phyloP scores from a whole-genome alignment of 2,329 filamentous ascomycete genomes.

The Ceratocystis eucalypticola region DNA sequence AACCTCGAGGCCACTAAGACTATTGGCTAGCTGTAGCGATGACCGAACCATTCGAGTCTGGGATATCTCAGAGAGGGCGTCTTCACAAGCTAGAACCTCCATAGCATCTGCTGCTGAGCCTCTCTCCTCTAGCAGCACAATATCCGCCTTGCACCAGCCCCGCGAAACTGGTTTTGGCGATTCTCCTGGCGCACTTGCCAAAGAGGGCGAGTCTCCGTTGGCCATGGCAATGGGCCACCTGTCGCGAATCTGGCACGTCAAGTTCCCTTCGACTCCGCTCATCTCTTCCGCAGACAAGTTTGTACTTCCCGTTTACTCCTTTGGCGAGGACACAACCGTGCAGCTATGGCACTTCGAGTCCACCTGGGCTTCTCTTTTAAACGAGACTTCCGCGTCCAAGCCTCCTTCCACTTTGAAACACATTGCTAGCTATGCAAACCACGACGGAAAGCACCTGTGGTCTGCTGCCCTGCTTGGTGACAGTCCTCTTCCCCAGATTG shows the following conservation, averaged over 20 bases:
- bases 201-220: slow-evolving; percentile 31
- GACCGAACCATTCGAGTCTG: slow-evolving; percentile 82
- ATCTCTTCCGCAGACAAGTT: slow-evolving; percentile 19
- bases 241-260: slow-evolving; percentile 80
- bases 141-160: slow-evolving; percentile 27
- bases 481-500: slow-evolving; percentile 33
- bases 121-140: slow-evolving; percentile 24
- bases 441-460: slow-evolving; percentile 88
- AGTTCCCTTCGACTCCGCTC: slow-evolving; percentile 39
- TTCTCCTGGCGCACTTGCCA: slow-evolving; percentile 8
- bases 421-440: slow-evolving; percentile 45
- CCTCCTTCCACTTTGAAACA: slow-evolving; percentile 32
- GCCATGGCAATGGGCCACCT: slow-evolving; percentile 72
- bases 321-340: slow-evolving; percentile 71
- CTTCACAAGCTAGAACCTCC: not conserved
- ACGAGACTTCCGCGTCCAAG: not conserved
- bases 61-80: slow-evolving; percentile 51
- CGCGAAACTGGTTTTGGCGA: slow-evolving; percentile 51
- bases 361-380: not conserved
- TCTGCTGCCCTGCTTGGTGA: slow-evolving; percentile 40
- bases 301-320: slow-evolving; percentile 50
- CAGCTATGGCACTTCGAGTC: slow-evolving; percentile 52
- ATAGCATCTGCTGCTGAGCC: not conserved
- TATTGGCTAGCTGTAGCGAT: slow-evolving; percentile 90
- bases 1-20: slow-evolving; percentile 33